A percentile compares a stretch with the other conserved stretches of the same genome.
Conservation (phyloP, 73 alveolate species). For the Paramecium pentaurelia region DNA sequence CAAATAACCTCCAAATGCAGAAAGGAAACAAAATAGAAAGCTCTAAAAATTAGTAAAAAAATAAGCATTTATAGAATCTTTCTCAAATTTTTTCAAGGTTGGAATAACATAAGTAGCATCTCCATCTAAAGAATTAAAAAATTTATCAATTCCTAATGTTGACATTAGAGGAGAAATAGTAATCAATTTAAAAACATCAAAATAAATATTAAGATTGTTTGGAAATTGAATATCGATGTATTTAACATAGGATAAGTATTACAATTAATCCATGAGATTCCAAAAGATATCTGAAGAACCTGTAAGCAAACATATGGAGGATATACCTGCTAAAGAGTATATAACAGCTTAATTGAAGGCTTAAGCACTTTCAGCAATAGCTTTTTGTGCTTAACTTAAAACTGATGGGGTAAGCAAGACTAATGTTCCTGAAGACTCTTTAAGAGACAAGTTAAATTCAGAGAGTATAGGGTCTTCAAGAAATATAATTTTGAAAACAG, state of each 20-base stretch:
- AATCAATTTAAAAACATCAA: not conserved
- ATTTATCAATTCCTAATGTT: not conserved
- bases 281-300: not conserved
- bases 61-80: not conserved
- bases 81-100: not conserved
- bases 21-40: not conserved
- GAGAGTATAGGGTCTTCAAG: not conserved
- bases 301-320: not conserved
- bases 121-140: not conserved
- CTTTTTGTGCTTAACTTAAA: not conserved
- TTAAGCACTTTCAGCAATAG: not conserved
- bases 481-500: not conserved
- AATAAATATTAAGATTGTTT: not conserved
- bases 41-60: not conserved
- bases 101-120: not conserved
- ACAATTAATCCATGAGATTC: not conserved
- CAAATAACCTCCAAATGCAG: not conserved
- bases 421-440: not conserved
- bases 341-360: not conserved
- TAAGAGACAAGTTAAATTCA: not conserved
- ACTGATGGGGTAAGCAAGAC: not conserved
- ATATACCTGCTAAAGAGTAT: not conserved
- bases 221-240: not conserved
- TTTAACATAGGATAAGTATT: not conserved
- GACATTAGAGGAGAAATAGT: not conserved